Percentiles rank a stretch among this genome's conserved stretches.
These are phyloP conservation scores for Pinus tabuliformis DNA, from an alignment of 75 land plant species.

Conservation along the genomic window DNA sequence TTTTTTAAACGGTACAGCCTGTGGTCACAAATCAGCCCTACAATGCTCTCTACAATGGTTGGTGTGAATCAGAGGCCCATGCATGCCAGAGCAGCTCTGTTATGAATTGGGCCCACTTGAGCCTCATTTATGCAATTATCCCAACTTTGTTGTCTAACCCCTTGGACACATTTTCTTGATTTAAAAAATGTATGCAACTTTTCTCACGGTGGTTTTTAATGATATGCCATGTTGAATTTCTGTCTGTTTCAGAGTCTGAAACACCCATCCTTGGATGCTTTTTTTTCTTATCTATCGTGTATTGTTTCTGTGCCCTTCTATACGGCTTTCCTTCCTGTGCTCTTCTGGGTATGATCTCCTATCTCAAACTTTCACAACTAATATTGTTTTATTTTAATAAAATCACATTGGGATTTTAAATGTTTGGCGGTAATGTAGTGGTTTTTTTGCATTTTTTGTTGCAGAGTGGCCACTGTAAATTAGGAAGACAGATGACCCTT, in stretches of 20 bases:
- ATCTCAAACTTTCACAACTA: neutral
- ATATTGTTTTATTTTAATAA: neutral
- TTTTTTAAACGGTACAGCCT: no score
- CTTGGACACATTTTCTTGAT: neutral
- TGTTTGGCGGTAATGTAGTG: neutral
- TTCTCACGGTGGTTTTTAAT: neutral
- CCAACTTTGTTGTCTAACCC: neutral
- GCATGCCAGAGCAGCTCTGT: neutral
- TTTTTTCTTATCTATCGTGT: constrained; percentile 65
- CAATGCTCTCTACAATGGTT: no score
- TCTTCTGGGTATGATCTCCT: constrained; percentile 78
- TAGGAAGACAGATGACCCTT: constrained; percentile 91
- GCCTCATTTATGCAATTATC: neutral
- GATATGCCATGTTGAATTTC: neutral
- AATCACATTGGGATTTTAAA: neutral
- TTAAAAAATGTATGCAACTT: neutral
- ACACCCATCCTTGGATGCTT: constrained; percentile 57
- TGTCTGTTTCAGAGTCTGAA: constrained; percentile 53
- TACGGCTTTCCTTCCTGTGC: constrained; percentile 82
- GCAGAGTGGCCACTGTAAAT: constrained; percentile 84
- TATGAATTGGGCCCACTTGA: neutral
- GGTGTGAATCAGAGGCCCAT: neutral
- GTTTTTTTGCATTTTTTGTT: constrained; percentile 8
- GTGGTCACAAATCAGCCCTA: no score
- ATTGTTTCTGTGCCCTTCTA: constrained; percentile 94